These are phyloP conservation scores for Stenocarpella maydis DNA, from an alignment of 2,329 filamentous ascomycete genomes.

Conservation along the genomic window DNA sequence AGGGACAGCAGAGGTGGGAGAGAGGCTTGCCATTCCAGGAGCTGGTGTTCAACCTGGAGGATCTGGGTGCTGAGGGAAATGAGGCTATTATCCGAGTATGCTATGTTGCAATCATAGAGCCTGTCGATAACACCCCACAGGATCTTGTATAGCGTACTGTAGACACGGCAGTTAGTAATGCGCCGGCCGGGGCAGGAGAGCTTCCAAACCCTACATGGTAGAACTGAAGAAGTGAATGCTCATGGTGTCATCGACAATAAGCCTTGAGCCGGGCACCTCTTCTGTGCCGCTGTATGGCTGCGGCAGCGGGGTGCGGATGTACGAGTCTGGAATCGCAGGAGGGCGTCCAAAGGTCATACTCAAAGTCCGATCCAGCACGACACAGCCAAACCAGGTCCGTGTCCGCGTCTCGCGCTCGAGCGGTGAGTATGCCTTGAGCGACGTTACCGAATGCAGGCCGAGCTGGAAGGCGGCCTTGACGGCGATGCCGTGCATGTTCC, in stretches of 20 bases:
- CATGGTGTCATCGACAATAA: slow-evolving; percentile 4
- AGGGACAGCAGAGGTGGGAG: slow-evolving; percentile 44
- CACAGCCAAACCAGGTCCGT: slow-evolving; percentile 58
- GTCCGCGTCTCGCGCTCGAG: slow-evolving; percentile 57
- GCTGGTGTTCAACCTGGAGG: slow-evolving; percentile 49
- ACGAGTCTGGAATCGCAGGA: slow-evolving; percentile 53
- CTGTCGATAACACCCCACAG: slow-evolving; percentile 49
- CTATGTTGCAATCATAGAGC: slow-evolving; percentile 55
- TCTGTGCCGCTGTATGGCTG: neutral
- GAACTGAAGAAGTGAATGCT: slow-evolving; percentile 44
- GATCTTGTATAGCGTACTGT: slow-evolving; percentile 46
- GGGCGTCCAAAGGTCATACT: slow-evolving; percentile 62
- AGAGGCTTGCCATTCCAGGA: slow-evolving; percentile 48
- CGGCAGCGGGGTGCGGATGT: slow-evolving; percentile 51
- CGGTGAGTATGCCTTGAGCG: slow-evolving; percentile 46
- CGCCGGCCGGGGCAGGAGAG: too few species aligned
- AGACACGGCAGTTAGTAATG: neutral
- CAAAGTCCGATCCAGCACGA: slow-evolving; percentile 56
- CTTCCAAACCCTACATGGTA: slow-evolving; percentile 43
- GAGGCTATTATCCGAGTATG: slow-evolving; percentile 33
- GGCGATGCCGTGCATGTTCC: slow-evolving; percentile 61
- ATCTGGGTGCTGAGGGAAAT: slow-evolving; percentile 44
- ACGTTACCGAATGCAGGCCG: slow-evolving; percentile 56
- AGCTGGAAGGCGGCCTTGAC: slow-evolving; percentile 60
- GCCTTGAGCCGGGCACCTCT: slow-evolving; percentile 2